These are phyloP conservation scores for Colletotrichum sp. DNA, from an alignment of 2,329 filamentous ascomycete species.

Conservation along the genomic window DNA sequence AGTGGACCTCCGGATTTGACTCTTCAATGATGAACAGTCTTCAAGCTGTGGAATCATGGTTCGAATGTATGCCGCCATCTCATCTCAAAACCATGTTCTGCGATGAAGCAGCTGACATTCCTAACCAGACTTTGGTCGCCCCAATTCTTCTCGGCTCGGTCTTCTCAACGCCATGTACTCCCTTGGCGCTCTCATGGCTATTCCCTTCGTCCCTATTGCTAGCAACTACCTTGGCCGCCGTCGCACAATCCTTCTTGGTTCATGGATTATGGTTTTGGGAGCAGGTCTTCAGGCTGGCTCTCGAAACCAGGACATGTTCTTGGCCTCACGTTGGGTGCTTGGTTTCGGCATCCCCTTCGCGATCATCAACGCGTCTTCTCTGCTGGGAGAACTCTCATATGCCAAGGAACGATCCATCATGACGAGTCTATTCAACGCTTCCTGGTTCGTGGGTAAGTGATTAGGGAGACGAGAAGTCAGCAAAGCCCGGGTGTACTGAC, in stretches of 20 bases:
- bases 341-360: constrained; percentile 59
- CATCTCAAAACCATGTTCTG: not conserved
- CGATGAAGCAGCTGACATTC: not conserved
- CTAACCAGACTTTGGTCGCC: constrained; percentile 41
- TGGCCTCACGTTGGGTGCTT: constrained; percentile 56
- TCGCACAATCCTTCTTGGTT: constrained; percentile 33
- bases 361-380: constrained; percentile 54
- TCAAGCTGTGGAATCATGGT: constrained; percentile 44
- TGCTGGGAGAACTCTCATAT: constrained; percentile 58
- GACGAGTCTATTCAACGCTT: constrained; percentile 53
- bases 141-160: constrained; percentile 37
- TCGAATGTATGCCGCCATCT: constrained; percentile 30
- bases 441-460: constrained; percentile 5
- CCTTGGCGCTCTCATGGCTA: constrained; percentile 47
- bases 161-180: constrained; percentile 48
- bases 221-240: constrained; percentile 35
- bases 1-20: constrained; percentile 49
- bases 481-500: not conserved
- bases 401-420: constrained; percentile 58
- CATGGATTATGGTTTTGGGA: constrained; percentile 36
- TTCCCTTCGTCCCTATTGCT: constrained; percentile 33
- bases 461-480: not conserved
- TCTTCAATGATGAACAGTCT: constrained; percentile 50
- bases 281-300: constrained; percentile 39
- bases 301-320: constrained; percentile 49